Evolutionary conservation across 768 basidiomycete species (phyloP), one percentile per base, ranked within the genome.

Genomic region (Ramaria sp.): DNA sequence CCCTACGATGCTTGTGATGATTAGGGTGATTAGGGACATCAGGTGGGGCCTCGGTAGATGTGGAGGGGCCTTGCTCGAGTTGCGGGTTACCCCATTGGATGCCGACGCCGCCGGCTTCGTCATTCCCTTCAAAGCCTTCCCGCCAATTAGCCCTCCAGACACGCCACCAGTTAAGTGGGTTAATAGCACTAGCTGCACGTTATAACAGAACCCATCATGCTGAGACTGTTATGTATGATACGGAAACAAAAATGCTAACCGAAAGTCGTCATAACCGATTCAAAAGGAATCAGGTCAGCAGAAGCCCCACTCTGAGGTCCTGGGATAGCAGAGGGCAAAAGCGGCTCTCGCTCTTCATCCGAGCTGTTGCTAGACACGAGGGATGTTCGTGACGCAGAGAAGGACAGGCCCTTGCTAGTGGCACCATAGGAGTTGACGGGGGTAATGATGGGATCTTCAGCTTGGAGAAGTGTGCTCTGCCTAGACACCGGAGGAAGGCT

Each of bases 401-500:
- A 63, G 59, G 22, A 1, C 19, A 27, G n/a, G 39, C 13, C 13
- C n/a, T 30, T 31, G 27, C 46, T 15, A n/a, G 19, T n/a, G 22
- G 78, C 76, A 4, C 80, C 79, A 58, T 81, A 81, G 1, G 71
- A 70, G 60, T 76, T 79, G 64, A 76, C 75, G 5, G 76, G 66
- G 0, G 76, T 74, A 33, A 77, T 72, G 17, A 73, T 60, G 1
- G 75, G 74, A 61, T 77, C 64, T 17, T 30, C 49, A 15, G 43
- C 10, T 7, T 47, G 22, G 30, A 37, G 51, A 17, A 39, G 31
- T 13, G 33, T 34, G 24, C 48, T 49, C 48, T 49, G 24, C 7
- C 48, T 17, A 2, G 48, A 49, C 6, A 24, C 22, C 1, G 19
- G 11, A 11, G 48, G 48, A 30, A 49, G 20, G 42, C 42, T 43